These are phyloP conservation scores for Eimeria brunetti DNA, from an alignment of 169 alveolate species.

Conservation along the genomic window DNA sequence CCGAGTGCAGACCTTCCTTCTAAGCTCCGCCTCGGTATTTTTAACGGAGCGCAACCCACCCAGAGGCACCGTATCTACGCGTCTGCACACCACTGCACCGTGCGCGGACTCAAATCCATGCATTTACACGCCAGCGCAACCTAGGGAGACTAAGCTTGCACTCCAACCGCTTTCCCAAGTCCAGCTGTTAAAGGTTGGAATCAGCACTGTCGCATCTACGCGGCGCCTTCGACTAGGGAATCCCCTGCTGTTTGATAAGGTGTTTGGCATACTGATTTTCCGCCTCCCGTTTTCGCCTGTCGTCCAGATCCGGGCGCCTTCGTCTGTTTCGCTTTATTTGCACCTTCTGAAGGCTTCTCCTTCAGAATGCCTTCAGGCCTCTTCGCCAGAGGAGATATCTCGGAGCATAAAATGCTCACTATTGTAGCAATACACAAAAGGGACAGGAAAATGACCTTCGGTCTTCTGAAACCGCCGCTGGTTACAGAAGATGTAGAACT, in stretches of 20 bases:
- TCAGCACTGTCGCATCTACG: not conserved
- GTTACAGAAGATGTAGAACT: not conserved
- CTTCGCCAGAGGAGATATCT: not conserved
- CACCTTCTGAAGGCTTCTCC: not conserved
- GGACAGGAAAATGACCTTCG: not conserved
- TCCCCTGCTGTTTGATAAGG: not conserved
- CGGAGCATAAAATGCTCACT: not conserved
- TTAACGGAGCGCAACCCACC: too few species aligned
- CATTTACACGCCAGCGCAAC: too few species aligned
- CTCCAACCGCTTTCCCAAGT: not conserved
- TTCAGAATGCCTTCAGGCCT: not conserved
- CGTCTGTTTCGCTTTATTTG: not conserved
- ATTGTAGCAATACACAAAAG: not conserved
- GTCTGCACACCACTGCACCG: too few species aligned
- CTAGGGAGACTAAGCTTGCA: too few species aligned
- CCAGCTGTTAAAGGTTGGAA: not conserved
- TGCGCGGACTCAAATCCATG: too few species aligned
- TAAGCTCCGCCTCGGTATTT: too few species aligned
- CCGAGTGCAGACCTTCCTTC: too few species aligned
- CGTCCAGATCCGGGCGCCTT: not conserved
- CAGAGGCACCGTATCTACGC: too few species aligned
- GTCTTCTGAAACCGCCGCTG: not conserved
- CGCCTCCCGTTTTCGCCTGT: not conserved
- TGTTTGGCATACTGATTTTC: not conserved
- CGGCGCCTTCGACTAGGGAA: not conserved